Base-by-base conservation (phyloP, 2,329 filamentous ascomycete species). In the Neofusicoccum ribis region DNA sequence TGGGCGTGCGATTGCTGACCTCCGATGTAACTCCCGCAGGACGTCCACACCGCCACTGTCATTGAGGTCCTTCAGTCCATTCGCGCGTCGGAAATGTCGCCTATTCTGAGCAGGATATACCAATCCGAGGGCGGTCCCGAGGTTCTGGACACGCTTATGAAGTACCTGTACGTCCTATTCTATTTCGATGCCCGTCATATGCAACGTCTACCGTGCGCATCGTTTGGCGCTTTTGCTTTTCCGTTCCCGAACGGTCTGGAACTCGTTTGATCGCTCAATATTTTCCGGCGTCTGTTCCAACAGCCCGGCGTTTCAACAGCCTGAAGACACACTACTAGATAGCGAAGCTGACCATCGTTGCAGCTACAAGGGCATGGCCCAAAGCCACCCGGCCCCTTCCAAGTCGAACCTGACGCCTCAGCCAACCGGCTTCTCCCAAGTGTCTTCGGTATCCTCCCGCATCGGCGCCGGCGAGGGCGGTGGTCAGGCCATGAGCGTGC, bases 51-150 rank as follows among this genome's bases (percentile, higher is more conserved):
- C 69, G 88, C 91, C 70, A 94, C 91, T 20, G 91, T 99, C 46
- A 88, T 92, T 67, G 95, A 99, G 81, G 93, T 98, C 66, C 84
- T 99, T 69, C 93, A 97, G 79, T 95, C 92, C 20, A 98, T 98
- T 81, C 93, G 96, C 77, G 93, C 95, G 74, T 91, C 91, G 72
- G 95, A 99, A 72, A 98, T 98, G 91, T 92, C 89, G 69, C 91
- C 92, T 14, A 88, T 98, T 73, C 83, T 99, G 70, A 88, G 89
- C 79, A 87, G 89, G 65, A 90, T 98, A 73, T 93, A 95, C 80
- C 83, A 82, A 66, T 88, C 89, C 11, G 87, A 91, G 59, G 91
- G 91, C 67, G 95, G 95, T 34, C 88, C 87, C 67, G 95, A 98
- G 80, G 85, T 91, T 67, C 82, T 96, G 70, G 95, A 99, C 78